phyloP scores from a whole-genome alignment of 345 rosid genomes.

The Carallia pectinifolia region DNA sequence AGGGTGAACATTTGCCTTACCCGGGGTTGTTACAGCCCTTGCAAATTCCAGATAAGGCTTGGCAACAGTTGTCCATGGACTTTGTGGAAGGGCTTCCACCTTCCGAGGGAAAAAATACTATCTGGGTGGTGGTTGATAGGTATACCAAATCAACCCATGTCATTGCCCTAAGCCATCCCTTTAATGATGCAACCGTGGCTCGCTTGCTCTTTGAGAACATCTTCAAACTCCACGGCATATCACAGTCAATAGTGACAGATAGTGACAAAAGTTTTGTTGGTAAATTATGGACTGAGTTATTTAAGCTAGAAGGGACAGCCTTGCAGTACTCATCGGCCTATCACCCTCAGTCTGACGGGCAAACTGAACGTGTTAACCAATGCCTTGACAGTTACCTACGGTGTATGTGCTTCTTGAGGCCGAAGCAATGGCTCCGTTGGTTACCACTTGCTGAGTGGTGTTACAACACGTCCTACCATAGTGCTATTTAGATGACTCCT shows the following conservation, averaged over 20 bases:
- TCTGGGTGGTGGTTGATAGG: background rate
- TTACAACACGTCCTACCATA: background rate
- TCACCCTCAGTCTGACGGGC: background rate
- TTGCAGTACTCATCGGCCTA: fast-evolving
- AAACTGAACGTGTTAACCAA: too few species aligned
- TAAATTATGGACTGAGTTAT: background rate
- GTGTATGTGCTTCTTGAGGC: too few species aligned
- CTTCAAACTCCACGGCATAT: background rate
- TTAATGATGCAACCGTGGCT: too few species aligned
- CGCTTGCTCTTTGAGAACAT: too few species aligned
- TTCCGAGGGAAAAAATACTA: background rate
- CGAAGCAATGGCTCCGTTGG: background rate
- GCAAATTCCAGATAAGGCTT: background rate
- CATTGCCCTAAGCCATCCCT: too few species aligned
- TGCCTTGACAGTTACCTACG: too few species aligned
- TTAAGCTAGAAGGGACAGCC: background rate
- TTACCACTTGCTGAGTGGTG: background rate
- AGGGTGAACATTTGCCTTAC: background rate
- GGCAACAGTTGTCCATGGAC: background rate
- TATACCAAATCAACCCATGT: background rate
- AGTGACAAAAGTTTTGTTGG: background rate
- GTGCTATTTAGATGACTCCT: background rate
- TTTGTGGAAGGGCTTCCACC: background rate
- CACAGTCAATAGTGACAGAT: background rate
- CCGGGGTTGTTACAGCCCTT: background rate